Conservation (phyloP, 352 stramenopile species). For the Phytopythium aichiense region DNA sequence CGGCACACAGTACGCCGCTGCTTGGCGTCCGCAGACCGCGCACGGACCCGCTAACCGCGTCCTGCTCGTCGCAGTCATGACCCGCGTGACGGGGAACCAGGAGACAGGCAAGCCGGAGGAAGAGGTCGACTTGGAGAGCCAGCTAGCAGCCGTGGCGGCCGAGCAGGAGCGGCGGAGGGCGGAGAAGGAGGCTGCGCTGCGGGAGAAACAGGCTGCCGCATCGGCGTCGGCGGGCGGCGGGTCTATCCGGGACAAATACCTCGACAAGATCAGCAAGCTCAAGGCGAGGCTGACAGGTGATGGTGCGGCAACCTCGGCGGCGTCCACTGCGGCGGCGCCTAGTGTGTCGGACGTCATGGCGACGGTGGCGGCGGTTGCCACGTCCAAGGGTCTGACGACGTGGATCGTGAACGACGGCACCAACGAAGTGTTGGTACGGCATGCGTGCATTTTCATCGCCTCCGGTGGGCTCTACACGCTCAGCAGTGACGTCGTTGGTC, state of each 20-base stretch:
- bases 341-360: conserved; percentile 19
- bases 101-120: conserved; percentile 36
- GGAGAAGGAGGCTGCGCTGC: conserved; percentile 10
- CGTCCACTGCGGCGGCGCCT: neutral
- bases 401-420: conserved; percentile 70
- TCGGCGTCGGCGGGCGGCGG: conserved; percentile 1
- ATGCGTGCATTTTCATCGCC: neutral
- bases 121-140: conserved; percentile 50
- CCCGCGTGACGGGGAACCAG: conserved; percentile 39
- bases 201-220: conserved; percentile 9
- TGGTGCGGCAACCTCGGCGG: conserved; percentile 7
- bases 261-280: conserved; percentile 66
- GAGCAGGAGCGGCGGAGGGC: conserved; percentile 18
- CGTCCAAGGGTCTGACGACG: conserved; percentile 55
- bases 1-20: conserved; percentile 35
- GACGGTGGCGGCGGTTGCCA: conserved; percentile 19
- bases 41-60: neutral
- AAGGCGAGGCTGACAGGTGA: conserved; percentile 48
- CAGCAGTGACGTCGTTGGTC: neutral
- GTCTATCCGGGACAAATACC: conserved; percentile 61
- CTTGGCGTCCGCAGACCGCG: neutral
- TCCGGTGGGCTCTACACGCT: neutral
- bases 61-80: conserved; percentile 29
- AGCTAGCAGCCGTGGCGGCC: conserved; percentile 37
- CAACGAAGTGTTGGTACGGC: conserved; percentile 59